Evolutionary conservation across 129 eudicot genomes (phyloP).

Genomic region (Calendula officinalis): DNA sequence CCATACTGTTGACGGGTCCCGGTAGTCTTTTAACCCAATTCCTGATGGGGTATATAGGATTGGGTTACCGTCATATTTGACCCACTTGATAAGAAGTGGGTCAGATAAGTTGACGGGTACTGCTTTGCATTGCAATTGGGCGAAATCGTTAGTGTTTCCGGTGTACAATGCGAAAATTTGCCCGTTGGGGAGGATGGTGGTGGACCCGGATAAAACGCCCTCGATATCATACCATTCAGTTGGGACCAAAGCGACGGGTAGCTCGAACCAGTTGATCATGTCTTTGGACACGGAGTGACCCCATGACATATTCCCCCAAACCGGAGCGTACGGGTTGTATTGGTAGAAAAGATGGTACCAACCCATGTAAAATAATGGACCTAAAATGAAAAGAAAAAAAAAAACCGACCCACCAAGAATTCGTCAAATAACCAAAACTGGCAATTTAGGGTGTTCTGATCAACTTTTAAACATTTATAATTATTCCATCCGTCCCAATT

Average conservation of each 20-base stretch:
- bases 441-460: not conserved
- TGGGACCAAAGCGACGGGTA: conserved; percentile 67
- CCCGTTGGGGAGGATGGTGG: conserved; percentile 76
- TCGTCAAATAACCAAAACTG: not conserved
- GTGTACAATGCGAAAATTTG: conserved; percentile 69
- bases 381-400: conserved; percentile 32
- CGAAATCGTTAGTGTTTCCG: conserved; percentile 48
- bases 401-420: not conserved
- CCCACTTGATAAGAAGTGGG: conserved; percentile 88
- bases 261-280: conserved; percentile 67
- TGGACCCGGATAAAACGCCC: conserved; percentile 87
- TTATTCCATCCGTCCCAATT: no score
- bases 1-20: conserved; percentile 97
- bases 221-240: conserved; percentile 73
- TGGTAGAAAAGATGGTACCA: conserved; percentile 92
- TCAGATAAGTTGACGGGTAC: conserved; percentile 75
- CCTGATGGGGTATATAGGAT: conserved; percentile 79
- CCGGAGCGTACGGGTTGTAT: conserved; percentile 69
- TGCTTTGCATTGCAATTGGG: conserved; percentile 73
- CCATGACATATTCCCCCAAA: conserved; percentile 96
- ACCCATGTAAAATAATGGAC: conserved; percentile 81
- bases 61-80: conserved; percentile 68
- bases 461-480: no score
- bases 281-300: conserved; percentile 84
- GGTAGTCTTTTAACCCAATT: conserved; percentile 50